Percentiles rank a stretch among this genome's conserved stretches.
Evolutionary conservation across 1,284 basidiomycete genomes (phyloP).

Genomic region (Cerioporus squamosus): DNA sequence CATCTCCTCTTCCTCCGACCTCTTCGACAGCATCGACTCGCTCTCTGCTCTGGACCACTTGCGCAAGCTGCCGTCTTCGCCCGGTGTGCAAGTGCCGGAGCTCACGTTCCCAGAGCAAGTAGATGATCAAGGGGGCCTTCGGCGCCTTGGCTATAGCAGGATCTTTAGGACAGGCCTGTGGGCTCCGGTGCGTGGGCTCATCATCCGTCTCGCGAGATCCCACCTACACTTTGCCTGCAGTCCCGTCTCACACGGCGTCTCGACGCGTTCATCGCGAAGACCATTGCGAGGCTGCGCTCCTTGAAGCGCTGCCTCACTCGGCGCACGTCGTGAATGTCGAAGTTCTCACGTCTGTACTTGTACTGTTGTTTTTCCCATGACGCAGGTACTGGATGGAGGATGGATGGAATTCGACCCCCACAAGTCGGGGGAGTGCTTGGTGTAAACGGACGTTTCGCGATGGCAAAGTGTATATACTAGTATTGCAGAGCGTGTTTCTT

Average conservation of each 20-base stretch:
- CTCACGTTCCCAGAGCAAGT: constrained; percentile 13
- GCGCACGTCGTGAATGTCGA: neutral
- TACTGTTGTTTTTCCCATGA: too few relatives aligned
- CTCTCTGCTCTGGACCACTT: neutral
- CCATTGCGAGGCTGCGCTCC: neutral
- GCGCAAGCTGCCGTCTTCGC: neutral
- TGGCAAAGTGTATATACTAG: neutral
- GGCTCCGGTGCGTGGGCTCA: constrained; percentile 11
- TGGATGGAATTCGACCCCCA: too few relatives aligned
- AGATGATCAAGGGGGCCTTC: constrained; percentile 4
- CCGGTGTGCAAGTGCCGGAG: constrained; percentile 4
- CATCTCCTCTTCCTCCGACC: neutral
- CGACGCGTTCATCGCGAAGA: constrained; percentile 7
- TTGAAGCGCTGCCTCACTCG: constrained; percentile 4
- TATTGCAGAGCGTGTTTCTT: neutral
- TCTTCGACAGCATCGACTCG: neutral
- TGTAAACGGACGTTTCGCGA: too few relatives aligned
- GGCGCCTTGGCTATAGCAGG: constrained; percentile 17
- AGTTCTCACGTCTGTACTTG: neutral
- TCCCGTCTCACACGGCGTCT: constrained; percentile 10
- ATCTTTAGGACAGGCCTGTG: constrained; percentile 19
- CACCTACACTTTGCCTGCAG: neutral
- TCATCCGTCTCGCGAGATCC: neutral
- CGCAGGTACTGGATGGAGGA: too few relatives aligned
- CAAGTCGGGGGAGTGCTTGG: too few relatives aligned